Percentiles rank a stretch among this genome's conserved stretches.
These are phyloP conservation scores for Pseudogymnoascus sp. DNA, from an alignment of 2,329 filamentous ascomycete genomes.

Conservation along the genomic window DNA sequence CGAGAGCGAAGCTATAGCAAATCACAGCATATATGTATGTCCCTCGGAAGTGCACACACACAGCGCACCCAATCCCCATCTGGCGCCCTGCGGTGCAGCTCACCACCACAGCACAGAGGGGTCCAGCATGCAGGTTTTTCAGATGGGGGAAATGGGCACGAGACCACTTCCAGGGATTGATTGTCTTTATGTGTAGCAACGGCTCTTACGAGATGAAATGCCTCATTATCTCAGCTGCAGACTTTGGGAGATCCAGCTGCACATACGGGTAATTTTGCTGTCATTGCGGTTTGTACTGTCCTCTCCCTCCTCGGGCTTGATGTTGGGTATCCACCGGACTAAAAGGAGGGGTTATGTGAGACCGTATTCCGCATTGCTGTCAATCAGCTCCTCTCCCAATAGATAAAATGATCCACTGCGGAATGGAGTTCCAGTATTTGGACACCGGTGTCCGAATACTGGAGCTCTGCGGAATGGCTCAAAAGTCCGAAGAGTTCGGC, in stretches of 20 bases:
- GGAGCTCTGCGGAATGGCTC: not conserved
- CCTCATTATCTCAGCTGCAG: constrained; percentile 2
- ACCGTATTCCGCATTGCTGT: not conserved
- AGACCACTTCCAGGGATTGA: not conserved
- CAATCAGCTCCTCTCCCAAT: not conserved
- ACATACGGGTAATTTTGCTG: not conserved
- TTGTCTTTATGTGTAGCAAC: not conserved
- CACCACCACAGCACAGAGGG: not conserved
- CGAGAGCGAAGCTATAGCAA: not conserved
- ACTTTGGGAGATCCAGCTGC: not conserved
- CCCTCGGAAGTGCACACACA: not conserved
- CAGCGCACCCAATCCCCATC: not conserved
- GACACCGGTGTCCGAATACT: too few relatives aligned
- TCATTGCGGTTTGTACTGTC: not conserved
- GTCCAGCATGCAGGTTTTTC: not conserved
- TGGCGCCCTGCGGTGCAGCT: not conserved
- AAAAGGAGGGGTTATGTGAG: not conserved
- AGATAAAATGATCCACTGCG: not conserved
- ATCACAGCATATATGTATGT: not conserved
- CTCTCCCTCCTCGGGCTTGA: not conserved
- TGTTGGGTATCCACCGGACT: not conserved
- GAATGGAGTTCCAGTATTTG: too few relatives aligned
- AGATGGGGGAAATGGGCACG: not conserved
- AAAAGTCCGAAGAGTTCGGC: not conserved
- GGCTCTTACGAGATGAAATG: not conserved